Conservation (phyloP, 2,329 filamentous ascomycete genomes). For the Corinectria fuckeliana region DNA sequence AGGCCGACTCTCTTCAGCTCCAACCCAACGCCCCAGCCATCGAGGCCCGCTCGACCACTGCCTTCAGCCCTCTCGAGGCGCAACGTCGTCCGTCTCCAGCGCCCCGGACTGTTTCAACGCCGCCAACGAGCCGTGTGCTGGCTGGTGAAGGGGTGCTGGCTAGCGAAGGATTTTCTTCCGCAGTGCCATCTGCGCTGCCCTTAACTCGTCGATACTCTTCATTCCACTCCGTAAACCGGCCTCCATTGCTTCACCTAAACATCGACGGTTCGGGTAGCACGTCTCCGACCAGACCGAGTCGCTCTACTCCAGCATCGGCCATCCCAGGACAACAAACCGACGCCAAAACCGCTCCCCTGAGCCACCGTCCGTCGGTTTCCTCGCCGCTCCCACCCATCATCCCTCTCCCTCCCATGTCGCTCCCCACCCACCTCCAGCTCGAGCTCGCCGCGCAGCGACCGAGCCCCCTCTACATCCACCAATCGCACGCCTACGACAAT, state of each 20-base stretch:
- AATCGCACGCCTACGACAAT: slow-evolving; percentile 60
- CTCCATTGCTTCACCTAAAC: slow-evolving; percentile 54
- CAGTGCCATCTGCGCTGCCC: slow-evolving; percentile 39
- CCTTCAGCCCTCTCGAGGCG: slow-evolving; percentile 23
- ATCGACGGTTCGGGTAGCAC: slow-evolving; percentile 34
- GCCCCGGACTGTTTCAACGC: slow-evolving; percentile 58
- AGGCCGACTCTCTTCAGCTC: slow-evolving; percentile 19
- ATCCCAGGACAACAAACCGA: slow-evolving; percentile 35
- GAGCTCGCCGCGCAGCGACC: slow-evolving; percentile 68
- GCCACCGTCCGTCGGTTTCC: slow-evolving; percentile 40
- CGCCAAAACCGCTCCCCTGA: slow-evolving; percentile 19
- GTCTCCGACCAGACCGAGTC: slow-evolving; percentile 25
- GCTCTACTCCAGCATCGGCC: slow-evolving; percentile 34
- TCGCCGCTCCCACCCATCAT: slow-evolving; percentile 62
- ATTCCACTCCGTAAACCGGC: slow-evolving; percentile 53
- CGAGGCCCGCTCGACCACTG: slow-evolving; percentile 30
- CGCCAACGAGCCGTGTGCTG: slow-evolving; percentile 54
- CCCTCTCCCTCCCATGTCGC: slow-evolving; percentile 70
- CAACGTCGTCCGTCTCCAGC: slow-evolving; percentile 44
- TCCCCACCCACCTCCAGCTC: slow-evolving; percentile 69
- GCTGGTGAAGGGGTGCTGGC: slow-evolving; percentile 41
- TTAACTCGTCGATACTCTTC: slow-evolving; percentile 58
- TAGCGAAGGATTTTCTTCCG: slow-evolving; percentile 30
- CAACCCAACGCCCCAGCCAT: slow-evolving; percentile 35
- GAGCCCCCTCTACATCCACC: slow-evolving; percentile 70